Evolutionary conservation across 306 rosid genomes (phyloP).

Genomic region (Citrullus colocynthis): DNA sequence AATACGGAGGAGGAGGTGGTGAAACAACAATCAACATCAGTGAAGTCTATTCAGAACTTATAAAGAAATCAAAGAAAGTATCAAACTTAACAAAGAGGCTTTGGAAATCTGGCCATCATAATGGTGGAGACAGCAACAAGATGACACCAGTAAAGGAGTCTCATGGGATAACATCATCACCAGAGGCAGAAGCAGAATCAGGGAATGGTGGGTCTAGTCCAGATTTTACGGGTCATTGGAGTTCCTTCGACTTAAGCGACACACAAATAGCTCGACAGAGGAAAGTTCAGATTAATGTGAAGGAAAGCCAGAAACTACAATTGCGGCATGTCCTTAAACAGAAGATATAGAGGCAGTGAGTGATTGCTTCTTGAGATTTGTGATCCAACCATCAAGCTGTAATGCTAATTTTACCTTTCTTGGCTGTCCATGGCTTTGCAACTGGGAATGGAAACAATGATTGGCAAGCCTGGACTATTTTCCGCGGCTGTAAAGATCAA

Average conservation of each 20-base stretch:
- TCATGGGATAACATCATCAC: conserved; percentile 28
- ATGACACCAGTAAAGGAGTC: conserved; percentile 59
- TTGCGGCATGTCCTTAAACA: conserved; percentile 84
- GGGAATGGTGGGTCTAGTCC: conserved; percentile 46
- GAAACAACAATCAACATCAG: conserved; percentile 60
- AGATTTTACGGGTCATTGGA: conserved; percentile 52
- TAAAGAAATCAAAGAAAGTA: conserved; percentile 55
- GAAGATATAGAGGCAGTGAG: conserved; percentile 45
- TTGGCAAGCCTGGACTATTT: neutral
- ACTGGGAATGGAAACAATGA: neutral
- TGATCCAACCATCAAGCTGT: neutral
- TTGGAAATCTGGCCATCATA: conserved; percentile 66
- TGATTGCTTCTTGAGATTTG: conserved; percentile 11
- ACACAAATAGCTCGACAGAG: conserved; percentile 41
- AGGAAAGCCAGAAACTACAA: conserved; percentile 70
- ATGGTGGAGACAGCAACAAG: conserved; percentile 47
- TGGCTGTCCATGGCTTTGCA: neutral
- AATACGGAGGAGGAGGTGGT: conserved; percentile 31
- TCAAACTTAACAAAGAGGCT: conserved; percentile 56
- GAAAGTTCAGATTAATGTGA: conserved; percentile 47
- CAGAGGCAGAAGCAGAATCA: conserved; percentile 48
- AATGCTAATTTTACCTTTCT: conserved; percentile 5
- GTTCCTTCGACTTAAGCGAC: conserved; percentile 54
- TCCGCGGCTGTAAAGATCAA: neutral
- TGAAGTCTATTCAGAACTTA: conserved; percentile 50